Evolutionary conservation across 805 yeast species (phyloP).

Genomic region (Myxozyma sirexii): DNA sequence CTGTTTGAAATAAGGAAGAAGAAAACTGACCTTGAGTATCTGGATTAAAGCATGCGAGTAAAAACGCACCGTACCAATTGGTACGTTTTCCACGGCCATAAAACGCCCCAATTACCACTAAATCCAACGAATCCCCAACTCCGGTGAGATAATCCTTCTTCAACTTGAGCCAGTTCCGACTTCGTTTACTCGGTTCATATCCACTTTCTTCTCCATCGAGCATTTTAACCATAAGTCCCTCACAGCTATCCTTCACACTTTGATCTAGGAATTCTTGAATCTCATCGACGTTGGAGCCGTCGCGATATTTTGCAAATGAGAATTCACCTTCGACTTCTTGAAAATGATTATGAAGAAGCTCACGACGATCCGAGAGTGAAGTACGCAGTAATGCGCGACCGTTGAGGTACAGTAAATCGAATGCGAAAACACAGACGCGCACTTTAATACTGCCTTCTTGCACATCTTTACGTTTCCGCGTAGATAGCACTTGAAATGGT

Average conservation of each 20-base stretch:
- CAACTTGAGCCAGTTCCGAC: constrained; percentile 92
- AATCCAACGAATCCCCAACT: constrained; percentile 91
- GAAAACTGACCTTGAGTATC: constrained; percentile 60
- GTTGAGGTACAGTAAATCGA: constrained; percentile 78
- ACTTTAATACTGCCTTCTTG: constrained; percentile 85
- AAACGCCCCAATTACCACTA: constrained; percentile 93
- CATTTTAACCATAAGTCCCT: constrained; percentile 94
- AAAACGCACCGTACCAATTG: constrained; percentile 91
- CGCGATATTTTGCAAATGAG: constrained; percentile 73
- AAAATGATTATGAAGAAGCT: constrained; percentile 58
- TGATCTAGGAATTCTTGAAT: constrained; percentile 84
- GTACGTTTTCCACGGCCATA: constrained; percentile 94
- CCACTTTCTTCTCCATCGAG: constrained; percentile 76
- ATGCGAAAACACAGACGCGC: constrained; percentile 88
- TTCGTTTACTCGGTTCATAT: constrained; percentile 93
- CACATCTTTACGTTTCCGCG: constrained; percentile 93
- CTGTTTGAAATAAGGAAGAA: no score
- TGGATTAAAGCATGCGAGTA: constrained; percentile 85
- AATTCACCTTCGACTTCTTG: constrained; percentile 72
- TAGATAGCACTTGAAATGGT: constrained; percentile 91
- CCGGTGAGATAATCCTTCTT: constrained; percentile 95
- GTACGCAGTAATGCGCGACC: constrained; percentile 58
- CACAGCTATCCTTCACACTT: constrained; percentile 86
- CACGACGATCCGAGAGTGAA: constrained; percentile 72
- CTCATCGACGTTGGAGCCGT: constrained; percentile 70